phyloP scores from a whole-genome alignment of 2,329 filamentous ascomycete genomes.

The Venturia nashicola region DNA sequence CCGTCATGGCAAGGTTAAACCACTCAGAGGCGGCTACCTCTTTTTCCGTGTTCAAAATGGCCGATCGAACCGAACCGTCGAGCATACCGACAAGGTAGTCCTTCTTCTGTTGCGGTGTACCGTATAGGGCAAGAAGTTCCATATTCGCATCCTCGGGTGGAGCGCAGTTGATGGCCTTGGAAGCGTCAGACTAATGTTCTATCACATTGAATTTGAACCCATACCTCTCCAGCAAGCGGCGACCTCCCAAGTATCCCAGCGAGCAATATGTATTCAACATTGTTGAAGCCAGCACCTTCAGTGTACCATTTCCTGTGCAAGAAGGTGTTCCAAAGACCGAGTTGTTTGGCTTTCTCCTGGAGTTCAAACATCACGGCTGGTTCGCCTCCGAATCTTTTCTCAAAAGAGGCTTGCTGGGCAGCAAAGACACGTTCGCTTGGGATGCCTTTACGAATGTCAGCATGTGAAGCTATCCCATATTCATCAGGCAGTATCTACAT shows the following conservation, averaged over 20 bases:
- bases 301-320: slow-evolving; percentile 88
- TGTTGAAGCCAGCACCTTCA: slow-evolving; percentile 86
- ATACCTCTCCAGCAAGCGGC: slow-evolving; percentile 44
- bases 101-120: slow-evolving; percentile 71
- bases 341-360: slow-evolving; percentile 67
- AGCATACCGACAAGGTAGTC: slow-evolving; percentile 69
- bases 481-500: slow-evolving; percentile 31
- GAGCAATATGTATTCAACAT: slow-evolving; percentile 96
- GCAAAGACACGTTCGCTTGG: slow-evolving; percentile 62
- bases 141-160: slow-evolving; percentile 92
- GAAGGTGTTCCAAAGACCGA: slow-evolving; percentile 98
- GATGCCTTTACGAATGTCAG: slow-evolving; percentile 18
- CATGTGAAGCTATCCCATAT: not conserved
- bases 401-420: slow-evolving; percentile 60
- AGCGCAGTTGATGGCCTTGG: slow-evolving; percentile 54
- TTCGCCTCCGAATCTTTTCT: slow-evolving; percentile 66
- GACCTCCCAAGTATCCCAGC: slow-evolving; percentile 90
- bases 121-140: slow-evolving; percentile 88
- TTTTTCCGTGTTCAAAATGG: slow-evolving; percentile 90
- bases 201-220: not conserved
- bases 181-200: not conserved
- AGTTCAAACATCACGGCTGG: slow-evolving; percentile 77
- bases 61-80: slow-evolving; percentile 74
- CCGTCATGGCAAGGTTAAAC: slow-evolving; percentile 78
- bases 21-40: slow-evolving; percentile 86